Evolutionary conservation across 2,329 filamentous ascomycete species (phyloP).

Genomic region (Penicillium sp.): DNA sequence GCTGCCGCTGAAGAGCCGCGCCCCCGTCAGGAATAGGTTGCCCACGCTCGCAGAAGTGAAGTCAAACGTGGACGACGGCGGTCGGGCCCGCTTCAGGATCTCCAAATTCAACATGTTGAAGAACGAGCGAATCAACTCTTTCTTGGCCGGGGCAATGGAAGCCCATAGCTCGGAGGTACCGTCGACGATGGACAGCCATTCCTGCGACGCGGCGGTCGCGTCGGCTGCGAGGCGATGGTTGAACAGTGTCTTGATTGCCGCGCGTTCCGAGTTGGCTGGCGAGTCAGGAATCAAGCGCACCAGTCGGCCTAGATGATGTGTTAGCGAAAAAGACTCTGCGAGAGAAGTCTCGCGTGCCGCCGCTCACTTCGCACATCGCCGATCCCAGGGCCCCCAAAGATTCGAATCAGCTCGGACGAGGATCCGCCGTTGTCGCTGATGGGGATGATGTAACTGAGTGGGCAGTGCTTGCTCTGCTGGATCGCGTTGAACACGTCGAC

Average conservation of each 20-base stretch:
- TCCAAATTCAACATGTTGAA: conserved; percentile 75
- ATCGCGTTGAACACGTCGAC: conserved; percentile 81
- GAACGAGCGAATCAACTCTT: conserved; percentile 72
- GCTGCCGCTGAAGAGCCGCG: conserved; percentile 83
- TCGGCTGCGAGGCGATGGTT: conserved; percentile 75
- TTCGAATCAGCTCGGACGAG: conserved; percentile 87
- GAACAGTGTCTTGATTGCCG: conserved; percentile 77
- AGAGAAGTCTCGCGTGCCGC: not conserved
- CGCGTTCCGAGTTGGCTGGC: conserved; percentile 59
- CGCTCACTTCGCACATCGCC: conserved; percentile 70
- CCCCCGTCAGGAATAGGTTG: conserved; percentile 78
- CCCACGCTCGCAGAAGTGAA: conserved; percentile 74
- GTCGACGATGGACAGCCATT: conserved; percentile 89
- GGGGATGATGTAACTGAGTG: conserved; percentile 81
- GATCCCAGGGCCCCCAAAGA: conserved; percentile 88
- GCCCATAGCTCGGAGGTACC: conserved; percentile 74
- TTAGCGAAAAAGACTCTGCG: not conserved
- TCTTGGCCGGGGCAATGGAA: conserved; percentile 66
- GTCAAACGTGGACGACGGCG: conserved; percentile 68
- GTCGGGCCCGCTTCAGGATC: conserved; percentile 71
- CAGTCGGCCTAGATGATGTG: conserved; percentile 63
- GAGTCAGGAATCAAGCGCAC: conserved; percentile 81
- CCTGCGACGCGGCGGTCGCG: conserved; percentile 60
- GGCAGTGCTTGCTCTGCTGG: conserved; percentile 62
- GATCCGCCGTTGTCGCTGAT: conserved; percentile 96